Conservation (phyloP, 2,329 filamentous ascomycete genomes). For the Colletotrichum paranaense region DNA sequence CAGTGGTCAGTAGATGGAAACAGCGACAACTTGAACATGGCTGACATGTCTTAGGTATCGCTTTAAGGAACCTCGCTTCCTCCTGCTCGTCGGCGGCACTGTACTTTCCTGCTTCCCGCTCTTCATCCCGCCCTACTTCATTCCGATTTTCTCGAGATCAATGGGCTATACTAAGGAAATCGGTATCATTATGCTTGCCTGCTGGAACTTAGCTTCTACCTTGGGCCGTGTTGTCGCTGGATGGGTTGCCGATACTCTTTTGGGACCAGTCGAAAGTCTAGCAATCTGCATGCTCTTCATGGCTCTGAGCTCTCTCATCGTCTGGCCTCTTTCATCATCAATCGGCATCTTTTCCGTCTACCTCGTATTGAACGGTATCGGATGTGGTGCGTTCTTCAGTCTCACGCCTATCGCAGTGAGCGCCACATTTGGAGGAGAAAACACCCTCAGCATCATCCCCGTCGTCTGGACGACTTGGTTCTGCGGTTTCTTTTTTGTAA, state of each 20-base stretch:
- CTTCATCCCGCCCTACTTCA: slow-evolving; percentile 44
- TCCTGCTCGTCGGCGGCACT: slow-evolving; percentile 39
- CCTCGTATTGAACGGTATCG: slow-evolving; percentile 42
- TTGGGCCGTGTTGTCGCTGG: slow-evolving; percentile 42
- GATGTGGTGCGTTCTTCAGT: slow-evolving; percentile 44
- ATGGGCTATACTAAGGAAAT: slow-evolving; percentile 38
- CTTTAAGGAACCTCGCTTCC: slow-evolving; percentile 39
- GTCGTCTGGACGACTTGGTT: slow-evolving; percentile 43
- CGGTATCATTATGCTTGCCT: slow-evolving; percentile 39
- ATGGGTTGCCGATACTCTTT: slow-evolving; percentile 40
- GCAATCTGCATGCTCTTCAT: slow-evolving; percentile 41
- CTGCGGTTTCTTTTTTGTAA: slow-evolving; percentile 43
- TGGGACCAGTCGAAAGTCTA: slow-evolving; percentile 43
- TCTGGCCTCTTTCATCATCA: slow-evolving; percentile 42
- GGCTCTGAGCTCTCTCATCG: slow-evolving; percentile 39
- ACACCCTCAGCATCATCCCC: slow-evolving; percentile 41
- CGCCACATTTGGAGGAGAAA: slow-evolving; percentile 39
- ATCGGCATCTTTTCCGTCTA: slow-evolving; percentile 39
- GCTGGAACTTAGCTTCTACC: slow-evolving; percentile 43
- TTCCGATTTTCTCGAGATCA: slow-evolving; percentile 41
- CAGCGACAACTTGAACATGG: too few species aligned
- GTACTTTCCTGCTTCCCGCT: slow-evolving; percentile 41
- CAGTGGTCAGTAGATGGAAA: slow-evolving; percentile 38
- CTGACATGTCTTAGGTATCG: slow-evolving; percentile 38
- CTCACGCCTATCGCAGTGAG: slow-evolving; percentile 40